These are phyloP conservation scores for Trichoderma sp. DNA, from an alignment of 2,329 filamentous ascomycete species.

Conservation along the genomic window DNA sequence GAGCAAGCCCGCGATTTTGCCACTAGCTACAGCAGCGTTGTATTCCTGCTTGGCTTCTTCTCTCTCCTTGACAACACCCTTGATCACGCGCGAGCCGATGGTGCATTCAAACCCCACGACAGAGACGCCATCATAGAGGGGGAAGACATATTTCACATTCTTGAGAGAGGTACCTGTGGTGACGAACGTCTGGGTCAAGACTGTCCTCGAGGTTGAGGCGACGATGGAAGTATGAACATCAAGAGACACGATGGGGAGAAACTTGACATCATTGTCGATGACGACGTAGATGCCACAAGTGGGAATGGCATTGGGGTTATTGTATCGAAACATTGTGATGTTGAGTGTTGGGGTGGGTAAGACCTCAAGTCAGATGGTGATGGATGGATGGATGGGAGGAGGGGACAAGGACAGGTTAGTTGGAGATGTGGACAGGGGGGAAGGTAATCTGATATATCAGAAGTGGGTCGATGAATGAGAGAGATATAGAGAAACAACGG, in stretches of 20 bases:
- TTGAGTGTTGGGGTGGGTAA: neutral
- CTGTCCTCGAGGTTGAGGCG: slow-evolving; percentile 51
- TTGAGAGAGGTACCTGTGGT: slow-evolving; percentile 39
- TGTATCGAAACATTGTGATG: neutral
- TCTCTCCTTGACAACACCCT: slow-evolving; percentile 67
- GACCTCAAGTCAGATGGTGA: neutral
- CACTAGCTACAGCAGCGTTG: slow-evolving; percentile 56
- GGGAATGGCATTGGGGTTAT: neutral
- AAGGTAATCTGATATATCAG: neutral
- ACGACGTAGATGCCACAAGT: slow-evolving; percentile 39
- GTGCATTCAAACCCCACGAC: slow-evolving; percentile 68
- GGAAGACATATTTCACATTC: slow-evolving; percentile 67
- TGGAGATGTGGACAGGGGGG: neutral
- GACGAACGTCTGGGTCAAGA: slow-evolving; percentile 61
- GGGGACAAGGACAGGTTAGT: neutral
- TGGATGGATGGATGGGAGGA: neutral
- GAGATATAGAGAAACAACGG: neutral
- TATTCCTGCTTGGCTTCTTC: slow-evolving; percentile 62
- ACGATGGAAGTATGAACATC: slow-evolving; percentile 62
- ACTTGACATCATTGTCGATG: slow-evolving; percentile 35
- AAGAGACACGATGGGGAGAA: slow-evolving; percentile 61
- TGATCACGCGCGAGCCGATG: slow-evolving; percentile 60
- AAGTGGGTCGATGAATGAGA: neutral
- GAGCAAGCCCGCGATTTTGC: slow-evolving; percentile 65
- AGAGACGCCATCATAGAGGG: slow-evolving; percentile 70